phyloP scores from a whole-genome alignment of 23 red algal genomes.

The Gracilaria domingensis region DNA sequence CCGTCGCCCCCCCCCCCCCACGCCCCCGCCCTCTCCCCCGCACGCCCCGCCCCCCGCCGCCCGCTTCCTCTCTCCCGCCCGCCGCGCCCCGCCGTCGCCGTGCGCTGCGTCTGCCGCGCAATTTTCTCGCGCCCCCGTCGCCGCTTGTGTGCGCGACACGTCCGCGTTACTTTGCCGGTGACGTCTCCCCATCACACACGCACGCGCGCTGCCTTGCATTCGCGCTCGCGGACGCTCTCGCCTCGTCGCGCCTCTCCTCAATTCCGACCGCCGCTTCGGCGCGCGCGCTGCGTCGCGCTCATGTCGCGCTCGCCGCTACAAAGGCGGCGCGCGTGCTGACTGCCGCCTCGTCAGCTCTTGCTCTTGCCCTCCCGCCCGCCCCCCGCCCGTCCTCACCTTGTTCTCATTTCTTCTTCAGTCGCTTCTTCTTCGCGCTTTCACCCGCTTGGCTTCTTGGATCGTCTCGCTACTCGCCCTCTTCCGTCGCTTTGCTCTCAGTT shows the following conservation, averaged over 20 bases:
- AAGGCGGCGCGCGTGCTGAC: slow-evolving; percentile 26
- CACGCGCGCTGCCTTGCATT: not conserved
- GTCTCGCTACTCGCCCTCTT: not conserved
- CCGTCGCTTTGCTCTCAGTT: not conserved
- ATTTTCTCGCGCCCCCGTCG: not conserved
- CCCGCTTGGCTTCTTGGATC: not conserved
- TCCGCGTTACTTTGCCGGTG: not conserved
- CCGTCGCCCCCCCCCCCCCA: not conserved
- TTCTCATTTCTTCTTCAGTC: not conserved
- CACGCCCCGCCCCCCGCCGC: not conserved
- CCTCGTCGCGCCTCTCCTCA: not conserved
- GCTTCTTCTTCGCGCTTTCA: slow-evolving; percentile 8
- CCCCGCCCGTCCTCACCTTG: not conserved
- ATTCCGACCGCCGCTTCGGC: not conserved
- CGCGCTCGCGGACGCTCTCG: not conserved
- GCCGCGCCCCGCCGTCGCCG: not conserved
- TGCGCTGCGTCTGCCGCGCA: not conserved
- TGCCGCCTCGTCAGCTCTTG: slow-evolving; percentile 3
- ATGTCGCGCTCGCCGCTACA: slow-evolving; percentile 14
- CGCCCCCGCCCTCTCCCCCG: not conserved
- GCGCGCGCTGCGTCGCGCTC: not conserved
- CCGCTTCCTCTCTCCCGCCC: not conserved
- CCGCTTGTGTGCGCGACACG: not conserved
- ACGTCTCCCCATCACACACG: not conserved
- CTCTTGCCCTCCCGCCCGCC: not conserved